These are phyloP conservation scores for Fusarium sp. DNA, from an alignment of 2,329 filamentous ascomycete genomes.

Conservation along the genomic window DNA sequence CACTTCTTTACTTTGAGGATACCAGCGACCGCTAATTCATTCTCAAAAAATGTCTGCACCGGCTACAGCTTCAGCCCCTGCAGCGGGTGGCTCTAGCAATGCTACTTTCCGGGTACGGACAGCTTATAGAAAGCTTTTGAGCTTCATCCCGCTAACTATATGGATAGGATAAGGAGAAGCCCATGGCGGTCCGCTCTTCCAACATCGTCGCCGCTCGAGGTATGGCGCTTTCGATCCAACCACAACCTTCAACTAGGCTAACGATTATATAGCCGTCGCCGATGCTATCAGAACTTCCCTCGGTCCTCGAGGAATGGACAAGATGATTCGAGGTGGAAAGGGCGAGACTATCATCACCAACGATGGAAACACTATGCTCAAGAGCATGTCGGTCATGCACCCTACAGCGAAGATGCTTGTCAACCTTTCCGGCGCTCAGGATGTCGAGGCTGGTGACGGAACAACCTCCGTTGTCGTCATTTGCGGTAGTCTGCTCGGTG, in stretches of 20 bases:
- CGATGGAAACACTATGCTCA: conserved; percentile 99
- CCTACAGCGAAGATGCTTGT: conserved; percentile 99
- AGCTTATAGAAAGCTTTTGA: conserved; percentile 49
- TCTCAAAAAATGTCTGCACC: conserved; percentile 59
- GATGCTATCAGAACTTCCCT: conserved; percentile 98
- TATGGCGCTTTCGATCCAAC: conserved; percentile 54
- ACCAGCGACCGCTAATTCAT: conserved; percentile 36
- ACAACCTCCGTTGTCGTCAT: conserved; percentile 99
- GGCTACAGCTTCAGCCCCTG: conserved; percentile 48
- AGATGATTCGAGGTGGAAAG: conserved; percentile 98
- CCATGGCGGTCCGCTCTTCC: conserved; percentile 91
- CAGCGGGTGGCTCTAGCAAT: conserved; percentile 58
- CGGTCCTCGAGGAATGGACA: conserved; percentile 97
- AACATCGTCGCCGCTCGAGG: conserved; percentile 98
- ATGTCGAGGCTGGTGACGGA: conserved; percentile 97
- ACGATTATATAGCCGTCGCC: conserved; percentile 76
- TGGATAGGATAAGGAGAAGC: conserved; percentile 90
- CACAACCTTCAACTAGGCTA: conserved; percentile 19
- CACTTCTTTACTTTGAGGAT: conserved; percentile 43
- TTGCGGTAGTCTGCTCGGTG: conserved; percentile 91
- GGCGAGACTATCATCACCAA: conserved; percentile 99
- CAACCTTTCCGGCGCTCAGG: conserved; percentile 94
- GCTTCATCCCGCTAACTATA: conserved; percentile 54
- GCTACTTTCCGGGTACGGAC: conserved; percentile 66
- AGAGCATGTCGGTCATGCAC: conserved; percentile 99